Percentiles rank a stretch among this genome's conserved stretches.
phyloP scores from a whole-genome alignment of 2,329 filamentous ascomycete genomes.

The Hypoxylon sp. region DNA sequence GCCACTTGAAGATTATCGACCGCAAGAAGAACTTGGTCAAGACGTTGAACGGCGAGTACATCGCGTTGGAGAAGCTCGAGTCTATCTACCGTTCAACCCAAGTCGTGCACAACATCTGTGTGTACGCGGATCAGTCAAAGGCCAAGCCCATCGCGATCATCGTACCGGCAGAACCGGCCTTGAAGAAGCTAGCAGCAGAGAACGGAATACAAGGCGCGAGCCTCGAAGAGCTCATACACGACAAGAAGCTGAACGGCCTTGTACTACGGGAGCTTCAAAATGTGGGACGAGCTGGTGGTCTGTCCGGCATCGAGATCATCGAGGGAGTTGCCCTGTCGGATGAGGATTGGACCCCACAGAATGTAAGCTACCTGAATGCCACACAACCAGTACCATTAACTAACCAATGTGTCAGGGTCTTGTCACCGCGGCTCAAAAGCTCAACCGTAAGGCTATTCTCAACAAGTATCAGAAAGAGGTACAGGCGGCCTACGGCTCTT shows the following conservation, averaged over 20 bases:
- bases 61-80: constrained; percentile 80
- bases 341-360: constrained; percentile 81
- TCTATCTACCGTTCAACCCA: constrained; percentile 64
- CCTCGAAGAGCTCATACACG: constrained; percentile 75
- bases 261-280: constrained; percentile 75
- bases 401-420: constrained; percentile 63
- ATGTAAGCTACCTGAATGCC: constrained; percentile 64
- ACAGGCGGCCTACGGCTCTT: constrained; percentile 67
- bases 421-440: constrained; percentile 78
- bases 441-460: constrained; percentile 77
- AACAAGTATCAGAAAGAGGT: constrained; percentile 72
- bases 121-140: constrained; percentile 65
- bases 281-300: constrained; percentile 70
- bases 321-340: constrained; percentile 78
- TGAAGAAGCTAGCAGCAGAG: constrained; percentile 64
- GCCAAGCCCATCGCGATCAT: constrained; percentile 68
- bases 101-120: constrained; percentile 68
- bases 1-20: constrained; percentile 82
- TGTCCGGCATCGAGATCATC: constrained; percentile 76
- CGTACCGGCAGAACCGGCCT: constrained; percentile 66
- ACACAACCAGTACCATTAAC: constrained; percentile 23
- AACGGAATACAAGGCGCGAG: constrained; percentile 66
- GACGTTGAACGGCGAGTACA: constrained; percentile 85
- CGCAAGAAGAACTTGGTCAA: constrained; percentile 92
- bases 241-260: constrained; percentile 71